Base-by-base conservation (phyloP, 305 asterid genomes). In the Striga hermonthica region DNA sequence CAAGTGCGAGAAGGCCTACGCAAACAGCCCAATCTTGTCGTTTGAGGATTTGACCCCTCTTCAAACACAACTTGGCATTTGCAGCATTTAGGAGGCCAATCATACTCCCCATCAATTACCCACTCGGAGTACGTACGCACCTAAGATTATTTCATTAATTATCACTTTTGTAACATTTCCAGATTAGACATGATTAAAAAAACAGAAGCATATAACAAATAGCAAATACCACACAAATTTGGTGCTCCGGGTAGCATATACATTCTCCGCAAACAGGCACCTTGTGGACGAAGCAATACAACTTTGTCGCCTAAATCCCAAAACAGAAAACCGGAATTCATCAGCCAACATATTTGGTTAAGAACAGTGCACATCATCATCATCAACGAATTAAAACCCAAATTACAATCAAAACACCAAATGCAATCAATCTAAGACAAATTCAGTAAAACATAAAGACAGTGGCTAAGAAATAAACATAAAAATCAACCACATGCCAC, bases 211-310 rank as follows among this genome's bases (percentile, higher is more conserved):
- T 0, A 2, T 7, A 4, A 14, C 9, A 11, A 53, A 47, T 5
- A 67, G 73, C 68, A 85, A 22, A 48, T 87, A 92, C 98, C 98
- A 87, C 96, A 56, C 98, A 92, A 66, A 84, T 81, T 77, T 86
- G 94, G 74, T 92, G 98, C 81, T 92, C 98, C 3, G 91, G 85
- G 62, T 83, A 86, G 82, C 97, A 92, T 73, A 92, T 84, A 74
- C 98, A 92, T 78, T 92, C 95, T 69, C 95, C 98, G 67, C 98
- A 92, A 62, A 92, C 91, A 9, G 97, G 96, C 69, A 89, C 95
- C 82, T 92, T 92, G 88, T 92, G 98, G 79, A 89, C 97, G 72
- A 92, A 92, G 85, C 98, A 92, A 80, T 89, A 92, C 73, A 92
- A 67, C 74, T 92, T 92, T 8, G 98, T 92, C 56, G 98, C 98